A percentile compares a stretch with the other conserved stretches of the same genome.
These are phyloP conservation scores for Penstemon davidsonii DNA, from an alignment of 257 asterid species.

Conservation along the genomic window DNA sequence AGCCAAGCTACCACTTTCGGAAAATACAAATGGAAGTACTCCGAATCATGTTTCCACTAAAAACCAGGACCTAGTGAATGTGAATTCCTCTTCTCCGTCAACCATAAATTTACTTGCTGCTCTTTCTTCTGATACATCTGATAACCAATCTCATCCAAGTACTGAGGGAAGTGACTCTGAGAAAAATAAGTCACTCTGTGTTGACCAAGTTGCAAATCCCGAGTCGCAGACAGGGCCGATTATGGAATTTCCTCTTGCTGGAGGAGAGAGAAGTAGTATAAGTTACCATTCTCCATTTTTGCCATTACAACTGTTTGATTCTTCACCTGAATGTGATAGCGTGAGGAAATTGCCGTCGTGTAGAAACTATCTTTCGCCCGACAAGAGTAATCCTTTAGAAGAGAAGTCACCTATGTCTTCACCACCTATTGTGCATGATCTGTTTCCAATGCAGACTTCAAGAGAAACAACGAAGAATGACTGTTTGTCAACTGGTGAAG, in stretches of 20 bases:
- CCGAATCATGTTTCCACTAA: conserved; percentile 37
- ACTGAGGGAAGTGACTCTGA: conserved; percentile 64
- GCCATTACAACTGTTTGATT: conserved; percentile 58
- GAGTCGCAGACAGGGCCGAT: conserved; percentile 40
- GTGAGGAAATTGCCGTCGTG: conserved; percentile 42
- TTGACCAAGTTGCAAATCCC: conserved; percentile 39
- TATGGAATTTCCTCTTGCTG: conserved; percentile 34
- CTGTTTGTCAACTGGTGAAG: conserved; percentile 36
- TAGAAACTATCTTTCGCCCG: conserved; percentile 59
- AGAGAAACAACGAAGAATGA: conserved; percentile 48
- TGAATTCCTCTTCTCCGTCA: conserved; percentile 47
- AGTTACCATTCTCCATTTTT: conserved; percentile 55
- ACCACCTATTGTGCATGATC: conserved; percentile 62
- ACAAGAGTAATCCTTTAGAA: conserved; percentile 68
- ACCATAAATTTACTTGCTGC: conserved; percentile 74
- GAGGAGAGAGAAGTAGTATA: conserved; percentile 63
- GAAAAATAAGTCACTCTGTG: conserved; percentile 59
- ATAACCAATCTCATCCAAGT: conserved; percentile 55
- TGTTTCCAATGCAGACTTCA: conserved; percentile 62
- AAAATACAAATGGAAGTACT: conserved; percentile 33
- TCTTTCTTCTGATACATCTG: conserved; percentile 49
- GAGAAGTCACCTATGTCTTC: conserved; percentile 70
- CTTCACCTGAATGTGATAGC: conserved; percentile 61
- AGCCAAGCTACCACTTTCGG: conserved; percentile 38
- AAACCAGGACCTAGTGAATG: conserved; percentile 38